phyloP scores from a whole-genome alignment of 441 rosid genomes.

The Gossypium aridum region DNA sequence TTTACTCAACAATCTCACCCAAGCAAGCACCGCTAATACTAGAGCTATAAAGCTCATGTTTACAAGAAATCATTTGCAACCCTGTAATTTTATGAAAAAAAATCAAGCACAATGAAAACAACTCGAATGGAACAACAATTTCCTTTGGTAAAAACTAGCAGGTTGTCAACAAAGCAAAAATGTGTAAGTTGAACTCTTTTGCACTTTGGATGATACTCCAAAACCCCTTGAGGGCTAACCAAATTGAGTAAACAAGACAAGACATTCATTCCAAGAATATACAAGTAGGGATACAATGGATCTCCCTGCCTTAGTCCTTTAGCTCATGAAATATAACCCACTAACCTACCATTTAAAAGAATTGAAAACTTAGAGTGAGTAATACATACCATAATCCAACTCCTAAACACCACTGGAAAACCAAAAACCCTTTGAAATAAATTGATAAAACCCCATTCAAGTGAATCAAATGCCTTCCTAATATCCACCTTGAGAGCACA shows the following conservation, averaged over 20 bases:
- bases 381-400: not conserved
- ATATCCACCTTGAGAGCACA: not conserved
- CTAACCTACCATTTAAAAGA: not conserved
- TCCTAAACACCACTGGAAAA: not conserved
- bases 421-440: not conserved
- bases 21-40: no score
- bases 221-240: not conserved
- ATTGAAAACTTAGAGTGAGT: not conserved
- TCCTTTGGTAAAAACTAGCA: not conserved
- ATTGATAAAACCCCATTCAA: no score
- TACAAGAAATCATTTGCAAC: not conserved
- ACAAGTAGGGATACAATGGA: not conserved
- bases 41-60: not conserved
- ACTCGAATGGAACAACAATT: not conserved
- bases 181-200: not conserved
- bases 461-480: not conserved
- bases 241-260: not conserved
- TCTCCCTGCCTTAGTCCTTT: not conserved
- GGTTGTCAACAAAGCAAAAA: not conserved
- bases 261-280: no score
- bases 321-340: not conserved
- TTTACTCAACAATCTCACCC: not conserved
- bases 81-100: not conserved
- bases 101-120: not conserved
- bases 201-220: not conserved